Conservation (phyloP, 2,329 filamentous ascomycete species). For the Aspergillus sp. region DNA sequence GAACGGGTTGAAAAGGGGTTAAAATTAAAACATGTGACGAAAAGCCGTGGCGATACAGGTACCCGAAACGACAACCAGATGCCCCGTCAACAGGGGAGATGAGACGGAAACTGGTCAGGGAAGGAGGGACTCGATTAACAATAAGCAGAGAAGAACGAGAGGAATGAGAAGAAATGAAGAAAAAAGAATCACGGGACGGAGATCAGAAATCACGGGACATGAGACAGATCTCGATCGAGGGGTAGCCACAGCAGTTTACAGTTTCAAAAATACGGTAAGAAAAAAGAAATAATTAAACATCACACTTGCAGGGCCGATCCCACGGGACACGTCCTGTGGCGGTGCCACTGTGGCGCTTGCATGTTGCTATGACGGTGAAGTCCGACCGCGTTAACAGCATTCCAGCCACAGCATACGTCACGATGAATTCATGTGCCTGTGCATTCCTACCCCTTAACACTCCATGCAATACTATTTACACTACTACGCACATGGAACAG, state of each 20-base stretch:
- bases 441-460: background rate
- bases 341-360: background rate
- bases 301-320: background rate
- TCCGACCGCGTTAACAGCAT: background rate
- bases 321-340: background rate
- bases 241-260: constrained; percentile 1
- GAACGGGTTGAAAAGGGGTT: too few relatives aligned
- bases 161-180: background rate
- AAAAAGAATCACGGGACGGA: background rate
- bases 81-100: too few relatives aligned
- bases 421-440: background rate
- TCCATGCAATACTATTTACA: too few relatives aligned
- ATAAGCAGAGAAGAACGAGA: background rate
- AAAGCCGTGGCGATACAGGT: too few relatives aligned
- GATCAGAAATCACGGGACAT: background rate
- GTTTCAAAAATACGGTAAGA: background rate
- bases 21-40: too few relatives aligned
- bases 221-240: background rate
- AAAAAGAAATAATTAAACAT: background rate
- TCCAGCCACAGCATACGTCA: background rate
- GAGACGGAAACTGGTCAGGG: background rate
- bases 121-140: background rate
- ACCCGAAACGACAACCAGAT: too few relatives aligned
- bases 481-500: too few relatives aligned
- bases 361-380: background rate